These are phyloP conservation scores for Massariosphaeria phaeospora DNA, from an alignment of 495 filamentous ascomycete species.

Conservation along the genomic window DNA sequence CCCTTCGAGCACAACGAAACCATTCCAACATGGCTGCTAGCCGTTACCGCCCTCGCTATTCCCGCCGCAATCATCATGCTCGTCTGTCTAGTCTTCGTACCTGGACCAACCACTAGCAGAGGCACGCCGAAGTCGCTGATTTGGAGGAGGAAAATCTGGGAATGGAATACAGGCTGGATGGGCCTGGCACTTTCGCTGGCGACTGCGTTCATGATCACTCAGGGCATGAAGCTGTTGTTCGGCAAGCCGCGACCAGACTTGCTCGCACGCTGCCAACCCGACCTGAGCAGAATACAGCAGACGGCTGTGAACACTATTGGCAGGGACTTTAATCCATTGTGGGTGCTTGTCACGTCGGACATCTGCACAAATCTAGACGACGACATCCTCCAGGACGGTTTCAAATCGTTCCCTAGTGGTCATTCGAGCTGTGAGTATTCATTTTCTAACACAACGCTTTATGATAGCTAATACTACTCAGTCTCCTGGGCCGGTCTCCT, in stretches of 20 bases:
- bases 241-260: slow-evolving; percentile 64
- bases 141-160: slow-evolving; percentile 54
- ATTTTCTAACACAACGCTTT: too few relatives aligned
- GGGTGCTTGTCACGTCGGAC: slow-evolving; percentile 48
- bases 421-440: slow-evolving; percentile 58
- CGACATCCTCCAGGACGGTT: slow-evolving; percentile 52
- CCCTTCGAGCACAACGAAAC: slow-evolving; percentile 52
- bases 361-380: slow-evolving; percentile 50
- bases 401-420: slow-evolving; percentile 63
- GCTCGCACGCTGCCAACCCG: slow-evolving; percentile 56
- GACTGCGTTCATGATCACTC: slow-evolving; percentile 52
- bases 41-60: slow-evolving; percentile 49
- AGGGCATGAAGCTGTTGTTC: slow-evolving; percentile 59
- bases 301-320: slow-evolving; percentile 52
- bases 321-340: slow-evolving; percentile 41
- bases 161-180: slow-evolving; percentile 61
- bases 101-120: slow-evolving; percentile 40
- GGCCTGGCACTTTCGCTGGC: slow-evolving; percentile 56
- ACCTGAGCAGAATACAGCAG: slow-evolving; percentile 43
- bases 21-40: slow-evolving; percentile 49
- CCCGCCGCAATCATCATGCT: slow-evolving; percentile 52
- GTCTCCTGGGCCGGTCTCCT: slow-evolving; percentile 59
- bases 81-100: slow-evolving; percentile 48
- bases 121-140: slow-evolving; percentile 37
- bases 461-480: slow-evolving; percentile 30